Evolutionary conservation across 2,329 filamentous ascomycete species (phyloP).

Genomic region (Ascochyta fabae): DNA sequence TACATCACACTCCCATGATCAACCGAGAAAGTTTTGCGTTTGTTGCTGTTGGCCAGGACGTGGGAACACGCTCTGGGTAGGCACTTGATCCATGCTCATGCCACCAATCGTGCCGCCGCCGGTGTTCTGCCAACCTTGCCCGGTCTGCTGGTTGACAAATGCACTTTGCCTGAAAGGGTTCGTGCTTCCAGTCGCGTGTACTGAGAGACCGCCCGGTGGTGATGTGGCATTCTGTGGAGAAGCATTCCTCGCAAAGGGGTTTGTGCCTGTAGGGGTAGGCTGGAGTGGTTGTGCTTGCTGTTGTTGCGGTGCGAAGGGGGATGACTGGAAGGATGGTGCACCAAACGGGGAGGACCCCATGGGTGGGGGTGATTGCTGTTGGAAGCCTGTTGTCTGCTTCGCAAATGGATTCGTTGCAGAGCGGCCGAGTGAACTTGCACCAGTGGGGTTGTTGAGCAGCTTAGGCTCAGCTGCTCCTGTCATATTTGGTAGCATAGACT

Average conservation of each 20-base stretch:
- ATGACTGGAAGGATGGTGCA: constrained; percentile 36
- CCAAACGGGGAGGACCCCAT: constrained; percentile 36
- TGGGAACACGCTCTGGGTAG: constrained; percentile 85
- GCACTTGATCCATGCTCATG: constrained; percentile 73
- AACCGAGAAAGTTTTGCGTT: constrained; percentile 38
- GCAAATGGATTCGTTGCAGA: constrained; percentile 90
- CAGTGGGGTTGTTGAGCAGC: constrained; percentile 41
- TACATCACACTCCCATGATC: constrained; percentile 6
- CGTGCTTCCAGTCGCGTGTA: constrained; percentile 84
- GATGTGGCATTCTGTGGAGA: constrained; percentile 48
- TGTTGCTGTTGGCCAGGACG: constrained; percentile 65
- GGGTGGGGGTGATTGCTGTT: constrained; percentile 36
- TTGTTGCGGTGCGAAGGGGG: constrained; percentile 44
- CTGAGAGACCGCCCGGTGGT: constrained; percentile 54
- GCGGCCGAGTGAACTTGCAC: constrained; percentile 54
- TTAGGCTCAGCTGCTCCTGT: constrained; percentile 35
- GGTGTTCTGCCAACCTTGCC: constrained; percentile 83
- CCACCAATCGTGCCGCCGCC: constrained; percentile 80
- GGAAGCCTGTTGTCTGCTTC: constrained; percentile 57
- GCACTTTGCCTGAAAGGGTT: constrained; percentile 94
- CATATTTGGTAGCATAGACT: constrained; percentile 73
- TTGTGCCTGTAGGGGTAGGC: constrained; percentile 71
- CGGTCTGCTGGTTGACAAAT: constrained; percentile 88
- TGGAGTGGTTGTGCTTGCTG: constrained; percentile 55
- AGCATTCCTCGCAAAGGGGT: constrained; percentile 69